A percentile compares a stretch with the other conserved stretches of the same genome.
phyloP scores from a whole-genome alignment of 306 rosid species.

The Lathyrus tuberosus region DNA sequence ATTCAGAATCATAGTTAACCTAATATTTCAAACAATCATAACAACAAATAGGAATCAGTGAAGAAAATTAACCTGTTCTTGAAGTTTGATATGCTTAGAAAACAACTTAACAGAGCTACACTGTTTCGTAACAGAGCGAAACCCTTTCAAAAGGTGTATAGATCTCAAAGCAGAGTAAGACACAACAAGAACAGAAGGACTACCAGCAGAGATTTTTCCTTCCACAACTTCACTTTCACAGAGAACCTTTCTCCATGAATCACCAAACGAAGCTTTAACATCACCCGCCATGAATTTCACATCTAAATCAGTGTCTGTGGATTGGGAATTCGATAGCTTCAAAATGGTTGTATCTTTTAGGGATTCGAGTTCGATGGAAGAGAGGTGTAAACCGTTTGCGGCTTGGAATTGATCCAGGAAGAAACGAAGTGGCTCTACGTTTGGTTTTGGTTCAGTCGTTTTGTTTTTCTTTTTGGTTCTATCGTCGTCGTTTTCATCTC shows the following conservation, averaged over 20 bases:
- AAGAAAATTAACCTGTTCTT: slow-evolving; percentile 58
- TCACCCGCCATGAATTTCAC: slow-evolving; percentile 43
- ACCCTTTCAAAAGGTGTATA: slow-evolving; percentile 75
- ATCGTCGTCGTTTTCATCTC: background rate
- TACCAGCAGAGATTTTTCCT: slow-evolving; percentile 58
- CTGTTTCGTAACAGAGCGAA: slow-evolving; percentile 66
- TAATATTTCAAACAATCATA: too few species aligned
- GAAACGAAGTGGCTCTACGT: slow-evolving; percentile 47
- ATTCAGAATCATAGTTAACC: too few species aligned
- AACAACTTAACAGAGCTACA: slow-evolving; percentile 80
- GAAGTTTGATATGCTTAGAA: slow-evolving; percentile 87
- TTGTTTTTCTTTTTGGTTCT: slow-evolving; percentile 1
- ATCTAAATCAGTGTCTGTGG: slow-evolving; percentile 42
- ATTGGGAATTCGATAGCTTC: slow-evolving; percentile 37
- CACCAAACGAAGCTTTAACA: slow-evolving; percentile 71
- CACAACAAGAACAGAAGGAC: slow-evolving; percentile 71
- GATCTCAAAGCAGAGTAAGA: slow-evolving; percentile 76
- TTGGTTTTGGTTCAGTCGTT: background rate
- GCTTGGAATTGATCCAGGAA: slow-evolving; percentile 64
- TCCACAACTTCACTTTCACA: slow-evolving; percentile 53
- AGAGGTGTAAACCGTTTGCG: slow-evolving; percentile 58
- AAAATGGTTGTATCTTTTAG: slow-evolving; percentile 60
- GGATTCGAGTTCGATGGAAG: slow-evolving; percentile 76
- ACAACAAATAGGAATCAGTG: too few species aligned
- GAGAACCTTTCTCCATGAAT: slow-evolving; percentile 67